These are phyloP conservation scores for Aegilops sharonensis DNA, from an alignment of 176 grass and related monocot species.

Conservation along the genomic window DNA sequence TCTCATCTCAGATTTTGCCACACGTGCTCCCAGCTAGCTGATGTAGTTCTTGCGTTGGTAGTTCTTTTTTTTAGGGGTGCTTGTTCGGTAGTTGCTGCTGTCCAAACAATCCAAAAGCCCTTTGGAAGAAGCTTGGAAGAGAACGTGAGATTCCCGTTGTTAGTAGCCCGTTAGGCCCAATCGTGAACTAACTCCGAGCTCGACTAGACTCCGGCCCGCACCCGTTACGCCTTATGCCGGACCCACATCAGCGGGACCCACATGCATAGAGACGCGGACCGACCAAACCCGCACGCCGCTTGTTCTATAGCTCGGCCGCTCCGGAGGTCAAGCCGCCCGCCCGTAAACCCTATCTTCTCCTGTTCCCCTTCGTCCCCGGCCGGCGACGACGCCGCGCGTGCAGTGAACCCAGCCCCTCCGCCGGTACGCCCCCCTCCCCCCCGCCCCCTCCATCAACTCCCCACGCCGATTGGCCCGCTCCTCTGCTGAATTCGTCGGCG, in stretches of 20 bases:
- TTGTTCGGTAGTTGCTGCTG: too few species aligned
- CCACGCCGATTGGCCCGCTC: not conserved
- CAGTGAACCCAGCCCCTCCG: not conserved
- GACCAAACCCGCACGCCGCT: not conserved
- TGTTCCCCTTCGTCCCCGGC: not conserved
- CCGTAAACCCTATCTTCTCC: constrained; percentile 22
- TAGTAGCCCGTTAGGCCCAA: not conserved
- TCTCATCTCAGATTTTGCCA: too few species aligned
- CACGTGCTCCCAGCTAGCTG: too few species aligned
- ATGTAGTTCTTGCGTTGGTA: too few species aligned
- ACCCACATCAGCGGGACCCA: not conserved
- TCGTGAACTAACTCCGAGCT: not conserved
- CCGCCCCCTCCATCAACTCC: not conserved
- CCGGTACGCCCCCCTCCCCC: too few species aligned
- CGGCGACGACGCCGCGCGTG: not conserved
- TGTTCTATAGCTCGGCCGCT: not conserved
- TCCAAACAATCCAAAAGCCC: too few species aligned
- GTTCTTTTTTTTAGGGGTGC: too few species aligned
- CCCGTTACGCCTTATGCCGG: not conserved
- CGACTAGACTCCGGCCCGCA: not conserved
- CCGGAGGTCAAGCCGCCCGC: not conserved
- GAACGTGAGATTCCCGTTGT: too few species aligned
- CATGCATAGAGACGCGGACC: not conserved
- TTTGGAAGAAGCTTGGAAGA: too few species aligned
- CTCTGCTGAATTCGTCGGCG: not conserved